Base-by-base conservation (phyloP, 805 yeast species). In the Kuraishia cidri region DNA sequence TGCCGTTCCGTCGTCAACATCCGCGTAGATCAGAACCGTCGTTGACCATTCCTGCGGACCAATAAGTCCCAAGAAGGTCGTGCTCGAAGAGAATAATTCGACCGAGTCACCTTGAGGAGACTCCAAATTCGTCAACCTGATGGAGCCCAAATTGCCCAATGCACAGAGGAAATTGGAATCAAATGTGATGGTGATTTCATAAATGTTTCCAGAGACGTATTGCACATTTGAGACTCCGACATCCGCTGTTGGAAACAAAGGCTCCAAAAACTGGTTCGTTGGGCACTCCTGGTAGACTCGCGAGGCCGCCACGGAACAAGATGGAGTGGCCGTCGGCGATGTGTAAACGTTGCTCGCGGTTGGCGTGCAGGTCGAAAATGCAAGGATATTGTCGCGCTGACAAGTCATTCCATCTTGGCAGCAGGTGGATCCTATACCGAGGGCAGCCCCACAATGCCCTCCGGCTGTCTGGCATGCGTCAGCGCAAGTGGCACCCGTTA, bases 1-100 rank as follows among this genome's bases (percentile, higher is more conserved):
- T 5, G 36, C 33, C 15, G 30, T 21, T 15, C 40, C 40, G n/a
- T 38, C 38, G 13, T 26, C 29, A 5, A 17, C 27, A 15, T 33
- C 33, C 32, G 49, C 56, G n/a, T 43, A 39, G 9, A 53, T 47
- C 24, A 43, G 41, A 29, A 54, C 44, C 4, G 43, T 42, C 8
- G 50, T 47, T 4, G 47, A 40, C 50, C 48, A 55, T 12, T 46
- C 47, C 13, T 49, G 40, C 8, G 58, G 46, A 32, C 40, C 33
- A 15, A 36, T 40, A 30, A 56, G 47, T 6, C 26, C 11, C n/a
- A 38, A 22, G 16, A 48, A 31, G 10, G 45, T 36, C 20, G 33
- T 35, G 30, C 52, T 50, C 27, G 45, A 42, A 18, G 52, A 52
- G 32, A 43, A 46, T 5, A 56, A 38, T 26, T 43, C 35, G 25